Percentiles rank a stretch among this genome's conserved stretches.
Conservation (phyloP, 1,284 basidiomycete species). For the Puccinia horiana region DNA sequence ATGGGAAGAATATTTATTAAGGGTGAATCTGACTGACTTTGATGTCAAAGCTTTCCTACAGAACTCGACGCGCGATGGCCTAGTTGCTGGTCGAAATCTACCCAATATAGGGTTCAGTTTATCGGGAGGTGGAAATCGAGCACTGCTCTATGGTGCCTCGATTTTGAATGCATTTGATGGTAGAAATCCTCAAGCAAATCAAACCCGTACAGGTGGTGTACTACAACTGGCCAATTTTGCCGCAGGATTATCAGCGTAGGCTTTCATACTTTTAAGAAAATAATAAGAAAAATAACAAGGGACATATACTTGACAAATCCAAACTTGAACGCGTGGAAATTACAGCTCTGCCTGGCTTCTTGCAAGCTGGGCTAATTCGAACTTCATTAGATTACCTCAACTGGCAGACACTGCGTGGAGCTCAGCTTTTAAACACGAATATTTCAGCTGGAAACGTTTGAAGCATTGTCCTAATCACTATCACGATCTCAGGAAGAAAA, state of each 20-base stretch:
- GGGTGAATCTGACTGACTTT: slow-evolving; percentile 23
- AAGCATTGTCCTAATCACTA: slow-evolving; percentile 22
- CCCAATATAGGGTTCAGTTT: slow-evolving; percentile 37
- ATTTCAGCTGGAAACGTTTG: slow-evolving; percentile 27
- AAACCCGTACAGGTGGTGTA: slow-evolving; percentile 28
- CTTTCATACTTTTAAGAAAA: neutral
- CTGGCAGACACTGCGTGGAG: slow-evolving; percentile 15
- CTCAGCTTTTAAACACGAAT: slow-evolving; percentile 7
- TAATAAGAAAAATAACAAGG: no score
- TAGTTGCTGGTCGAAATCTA: slow-evolving; percentile 17
- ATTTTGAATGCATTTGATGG: slow-evolving; percentile 37
- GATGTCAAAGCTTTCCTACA: slow-evolving; percentile 1
- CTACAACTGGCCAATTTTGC: slow-evolving; percentile 37
- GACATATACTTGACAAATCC: neutral
- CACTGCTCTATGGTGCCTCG: slow-evolving; percentile 25
- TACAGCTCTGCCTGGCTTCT: slow-evolving; percentile 37
- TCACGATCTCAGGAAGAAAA: slow-evolving; percentile 25
- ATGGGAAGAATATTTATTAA: slow-evolving; percentile 27
- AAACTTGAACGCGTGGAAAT: neutral
- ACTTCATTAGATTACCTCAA: slow-evolving; percentile 18
- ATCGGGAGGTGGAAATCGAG: slow-evolving; percentile 44
- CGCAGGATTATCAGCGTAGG: slow-evolving; percentile 38
- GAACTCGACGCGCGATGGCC: slow-evolving; percentile 3
- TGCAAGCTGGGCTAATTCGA: slow-evolving; percentile 24
- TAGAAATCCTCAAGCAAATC: slow-evolving; percentile 17